Evolutionary conservation across 1,284 basidiomycete species (phyloP), one percentile per base, ranked within the genome.

Genomic region (Pseudozyma tsukubaensis): DNA sequence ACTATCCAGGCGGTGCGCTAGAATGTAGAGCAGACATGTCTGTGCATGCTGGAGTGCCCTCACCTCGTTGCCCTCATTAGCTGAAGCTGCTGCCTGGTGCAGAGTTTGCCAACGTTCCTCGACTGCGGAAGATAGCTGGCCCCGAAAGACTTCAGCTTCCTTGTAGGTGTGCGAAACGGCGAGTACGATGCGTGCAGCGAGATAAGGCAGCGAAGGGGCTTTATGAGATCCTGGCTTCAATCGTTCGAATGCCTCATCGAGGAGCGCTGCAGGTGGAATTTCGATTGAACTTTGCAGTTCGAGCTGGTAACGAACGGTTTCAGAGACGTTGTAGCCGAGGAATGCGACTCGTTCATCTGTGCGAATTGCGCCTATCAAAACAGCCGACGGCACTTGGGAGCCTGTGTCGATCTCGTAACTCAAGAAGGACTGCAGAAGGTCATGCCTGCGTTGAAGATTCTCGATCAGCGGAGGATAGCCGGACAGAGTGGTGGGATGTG

Each of bases 391-490:
- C 16, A 57, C 21, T 7, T 18, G 42, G 10, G 52, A 52, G 44
- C 43, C 36, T 5, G 56, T 13, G 11, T 59, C 56, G 37, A n/a
- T 37, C 9, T 55, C 37, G 18, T 66, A 63, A 29, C 57, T 61
- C 14, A 73, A 21, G 58, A 59, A 68, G 13, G 51, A 56, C 43
- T 73, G 71, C 11, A 60, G 48, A 8, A 52, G 42, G 12, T 68
- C 61, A 36, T 68, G 58, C 50, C 60, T 56, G 35, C 65, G 51
- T 45, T 73, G 71, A 7, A 73, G 48, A 12, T 35, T 50, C 43
- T 54, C 71, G 40, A 50, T 64, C 40, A 64, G 21, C 10, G 71
- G 71, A 21, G 71, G 65, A 62, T 73, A 73, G 10, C 71, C 71
- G 1, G 18, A 12, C 7, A 68, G 48, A 16, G 18, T 34, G n/a